phyloP scores from a whole-genome alignment of 257 asterid species.

The Fraxinus cuspidata region DNA sequence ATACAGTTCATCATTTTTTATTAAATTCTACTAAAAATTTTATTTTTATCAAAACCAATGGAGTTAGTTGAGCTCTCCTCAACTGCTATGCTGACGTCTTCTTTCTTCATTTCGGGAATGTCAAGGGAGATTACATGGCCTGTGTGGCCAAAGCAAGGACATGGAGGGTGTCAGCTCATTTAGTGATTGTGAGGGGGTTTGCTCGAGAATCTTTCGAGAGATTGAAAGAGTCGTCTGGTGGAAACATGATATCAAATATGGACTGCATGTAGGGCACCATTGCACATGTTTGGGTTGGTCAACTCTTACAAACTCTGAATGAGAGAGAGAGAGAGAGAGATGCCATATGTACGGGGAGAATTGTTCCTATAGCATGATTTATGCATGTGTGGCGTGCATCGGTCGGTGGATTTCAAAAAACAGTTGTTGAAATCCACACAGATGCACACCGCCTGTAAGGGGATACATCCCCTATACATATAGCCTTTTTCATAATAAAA shows the following conservation, averaged over 20 bases:
- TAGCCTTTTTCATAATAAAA: too few relatives aligned
- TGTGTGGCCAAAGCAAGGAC: background rate
- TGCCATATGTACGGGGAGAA: too few relatives aligned
- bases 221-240: conserved; percentile 40
- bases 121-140: conserved; percentile 64
- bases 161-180: conserved; percentile 11
- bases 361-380: too few relatives aligned
- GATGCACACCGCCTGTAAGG: too few relatives aligned
- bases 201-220: conserved; percentile 30
- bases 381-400: too few relatives aligned
- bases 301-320: too few relatives aligned
- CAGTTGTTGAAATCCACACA: too few relatives aligned
- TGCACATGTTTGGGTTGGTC: conserved; percentile 22
- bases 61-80: conserved; percentile 31
- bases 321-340: too few relatives aligned
- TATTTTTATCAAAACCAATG: too few relatives aligned
- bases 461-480: too few relatives aligned
- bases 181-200: conserved; percentile 33
- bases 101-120: conserved; percentile 69
- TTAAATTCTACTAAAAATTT: too few relatives aligned
- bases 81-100: conserved; percentile 64
- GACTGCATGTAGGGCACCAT: conserved; percentile 33
- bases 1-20: conserved; percentile 5
- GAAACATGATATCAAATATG: conserved; percentile 29
- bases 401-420: too few relatives aligned